Conservation (phyloP, 2,329 filamentous ascomycete species). For the Phialophora expanda region DNA sequence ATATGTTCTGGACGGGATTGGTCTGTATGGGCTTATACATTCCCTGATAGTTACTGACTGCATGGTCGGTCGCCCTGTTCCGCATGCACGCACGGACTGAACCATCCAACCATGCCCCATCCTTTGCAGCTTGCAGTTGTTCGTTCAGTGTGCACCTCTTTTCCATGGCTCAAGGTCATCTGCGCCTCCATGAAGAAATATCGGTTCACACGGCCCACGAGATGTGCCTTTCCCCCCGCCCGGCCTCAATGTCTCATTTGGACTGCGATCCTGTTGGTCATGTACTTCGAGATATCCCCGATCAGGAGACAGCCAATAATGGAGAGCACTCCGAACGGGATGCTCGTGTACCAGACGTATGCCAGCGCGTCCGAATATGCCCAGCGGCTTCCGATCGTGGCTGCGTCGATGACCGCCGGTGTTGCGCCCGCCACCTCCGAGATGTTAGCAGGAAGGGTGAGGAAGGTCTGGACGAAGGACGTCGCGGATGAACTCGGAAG, state of each 20-base stretch:
- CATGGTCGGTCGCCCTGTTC: no score
- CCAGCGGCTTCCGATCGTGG: slow-evolving; percentile 28
- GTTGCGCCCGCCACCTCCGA: slow-evolving; percentile 23
- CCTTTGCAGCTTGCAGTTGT: no score
- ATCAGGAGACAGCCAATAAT: slow-evolving; percentile 30
- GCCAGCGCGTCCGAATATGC: slow-evolving; percentile 27
- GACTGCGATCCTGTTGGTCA: slow-evolving; percentile 32
- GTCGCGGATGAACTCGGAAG: slow-evolving; percentile 14
- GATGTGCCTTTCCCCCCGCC: not conserved
- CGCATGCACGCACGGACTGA: no score
- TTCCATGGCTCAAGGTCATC: not conserved
- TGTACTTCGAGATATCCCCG: slow-evolving; percentile 29
- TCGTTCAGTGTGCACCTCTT: not conserved
- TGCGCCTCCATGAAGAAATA: not conserved
- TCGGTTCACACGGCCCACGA: not conserved
- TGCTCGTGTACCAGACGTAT: slow-evolving; percentile 29
- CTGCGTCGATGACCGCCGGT: slow-evolving; percentile 21
- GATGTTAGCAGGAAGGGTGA: slow-evolving; percentile 22
- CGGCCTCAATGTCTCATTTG: slow-evolving; percentile 19
- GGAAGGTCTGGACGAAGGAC: slow-evolving; percentile 22
- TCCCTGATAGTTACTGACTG: no score
- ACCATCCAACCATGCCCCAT: no score
- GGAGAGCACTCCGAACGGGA: slow-evolving; percentile 30
- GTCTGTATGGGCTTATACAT: no score
- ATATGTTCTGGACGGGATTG: no score